A percentile compares a stretch with the other conserved stretches of the same genome.
Conservation (phyloP, 805 yeast genomes). For the Saccharomycopsis selenospora region DNA sequence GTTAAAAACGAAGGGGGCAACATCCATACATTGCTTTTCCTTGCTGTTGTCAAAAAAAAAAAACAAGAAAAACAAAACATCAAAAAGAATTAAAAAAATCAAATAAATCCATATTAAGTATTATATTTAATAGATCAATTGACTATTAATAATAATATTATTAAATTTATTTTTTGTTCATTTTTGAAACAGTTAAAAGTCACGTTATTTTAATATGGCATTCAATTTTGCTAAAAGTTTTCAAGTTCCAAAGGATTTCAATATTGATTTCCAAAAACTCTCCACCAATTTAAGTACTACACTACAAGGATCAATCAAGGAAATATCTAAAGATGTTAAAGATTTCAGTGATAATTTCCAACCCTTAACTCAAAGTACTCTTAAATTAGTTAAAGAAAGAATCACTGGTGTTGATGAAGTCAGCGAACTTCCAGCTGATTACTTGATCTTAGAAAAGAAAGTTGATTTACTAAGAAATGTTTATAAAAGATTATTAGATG, state of each 20-base stretch:
- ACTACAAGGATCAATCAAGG: conserved; percentile 18
- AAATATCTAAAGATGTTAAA: conserved; percentile 13
- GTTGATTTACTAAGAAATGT: conserved; percentile 58
- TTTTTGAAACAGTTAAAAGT: too few species aligned
- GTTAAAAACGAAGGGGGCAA: too few species aligned
- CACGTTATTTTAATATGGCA: too few species aligned
- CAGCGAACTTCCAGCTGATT: conserved; percentile 68
- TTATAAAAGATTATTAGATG: conserved; percentile 44
- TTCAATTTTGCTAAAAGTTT: conserved; percentile 19
- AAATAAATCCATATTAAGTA: too few species aligned
- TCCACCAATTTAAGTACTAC: conserved; percentile 15
- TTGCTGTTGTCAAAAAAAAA: too few species aligned
- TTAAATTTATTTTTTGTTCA: too few species aligned
- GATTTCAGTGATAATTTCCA: conserved; percentile 18
- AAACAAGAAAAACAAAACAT: too few species aligned
- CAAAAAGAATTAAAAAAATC: too few species aligned
- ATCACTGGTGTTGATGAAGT: conserved; percentile 55
- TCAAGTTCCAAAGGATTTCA: conserved; percentile 16
- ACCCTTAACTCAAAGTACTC: conserved; percentile 31
- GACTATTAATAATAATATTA: too few species aligned
- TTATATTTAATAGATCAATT: too few species aligned
- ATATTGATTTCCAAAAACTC: conserved; percentile 16
- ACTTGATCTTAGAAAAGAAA: conserved; percentile 56
- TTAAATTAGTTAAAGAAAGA: conserved; percentile 46
- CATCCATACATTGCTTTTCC: too few species aligned